phyloP scores from a whole-genome alignment of 345 rosid genomes.

The Balakata baccata region DNA sequence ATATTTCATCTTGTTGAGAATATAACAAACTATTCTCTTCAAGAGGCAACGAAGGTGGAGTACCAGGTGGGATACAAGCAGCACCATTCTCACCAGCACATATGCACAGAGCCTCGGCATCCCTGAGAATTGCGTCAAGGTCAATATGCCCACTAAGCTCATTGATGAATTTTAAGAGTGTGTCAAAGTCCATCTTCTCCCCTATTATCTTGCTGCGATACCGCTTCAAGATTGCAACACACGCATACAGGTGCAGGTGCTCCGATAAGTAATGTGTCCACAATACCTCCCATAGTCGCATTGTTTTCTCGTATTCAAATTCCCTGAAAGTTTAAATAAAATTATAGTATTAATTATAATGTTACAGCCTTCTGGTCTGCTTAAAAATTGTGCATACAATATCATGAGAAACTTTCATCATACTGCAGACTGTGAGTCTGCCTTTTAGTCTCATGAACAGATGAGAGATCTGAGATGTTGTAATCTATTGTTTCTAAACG shows the following conservation, averaged over 20 bases:
- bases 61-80: slow-evolving; percentile 88
- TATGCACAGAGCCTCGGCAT: slow-evolving; percentile 89
- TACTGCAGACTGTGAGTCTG: background rate
- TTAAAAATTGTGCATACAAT: background rate
- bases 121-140: slow-evolving; percentile 66
- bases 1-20: slow-evolving; percentile 59
- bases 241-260: slow-evolving; percentile 81
- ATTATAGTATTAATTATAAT: background rate
- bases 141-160: slow-evolving; percentile 84
- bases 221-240: slow-evolving; percentile 90
- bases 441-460: background rate
- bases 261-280: slow-evolving; percentile 88
- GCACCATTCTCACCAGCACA: slow-evolving; percentile 93
- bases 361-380: background rate
- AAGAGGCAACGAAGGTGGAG: slow-evolving; percentile 80
- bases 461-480: background rate
- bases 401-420: background rate
- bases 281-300: slow-evolving; percentile 88
- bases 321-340: slow-evolving; percentile 52
- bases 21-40: slow-evolving; percentile 46
- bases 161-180: slow-evolving; percentile 85
- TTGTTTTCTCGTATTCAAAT: slow-evolving; percentile 69
- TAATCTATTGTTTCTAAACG: background rate
- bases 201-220: slow-evolving; percentile 80
- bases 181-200: slow-evolving; percentile 93